Percentiles rank a stretch among this genome's conserved stretches.
phyloP scores from a whole-genome alignment of 768 basidiomycete species.

The Tubosaeta sp. region DNA sequence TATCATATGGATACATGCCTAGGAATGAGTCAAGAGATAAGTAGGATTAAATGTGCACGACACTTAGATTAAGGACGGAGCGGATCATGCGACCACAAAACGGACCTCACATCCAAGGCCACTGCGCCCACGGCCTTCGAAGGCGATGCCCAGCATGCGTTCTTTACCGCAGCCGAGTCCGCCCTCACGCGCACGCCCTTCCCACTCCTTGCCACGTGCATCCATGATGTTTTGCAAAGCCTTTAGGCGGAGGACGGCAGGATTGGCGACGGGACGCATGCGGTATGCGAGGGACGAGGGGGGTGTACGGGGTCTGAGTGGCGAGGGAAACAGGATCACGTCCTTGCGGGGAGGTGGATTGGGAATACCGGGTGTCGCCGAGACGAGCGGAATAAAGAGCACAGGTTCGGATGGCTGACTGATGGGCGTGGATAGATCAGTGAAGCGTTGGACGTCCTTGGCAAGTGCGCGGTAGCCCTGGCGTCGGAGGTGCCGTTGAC shows the following conservation, averaged over 20 bases:
- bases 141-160: constrained; percentile 53
- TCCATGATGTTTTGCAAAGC: constrained; percentile 57
- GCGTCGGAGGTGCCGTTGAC: constrained; percentile 21
- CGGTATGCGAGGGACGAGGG: constrained; percentile 37
- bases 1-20: constrained; percentile 28
- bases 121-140: constrained; percentile 59
- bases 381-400: constrained; percentile 40
- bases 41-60: constrained; percentile 33
- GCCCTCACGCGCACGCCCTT: constrained; percentile 46
- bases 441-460: constrained; percentile 42
- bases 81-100: constrained; percentile 26
- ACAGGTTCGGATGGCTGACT: constrained; percentile 22
- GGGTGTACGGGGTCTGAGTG: constrained; percentile 37
- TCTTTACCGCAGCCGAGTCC: constrained; percentile 53
- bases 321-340: constrained; percentile 38
- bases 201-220: constrained; percentile 42
- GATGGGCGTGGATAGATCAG: constrained; percentile 15
- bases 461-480: constrained; percentile 42
- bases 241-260: constrained; percentile 51
- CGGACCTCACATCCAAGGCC: constrained; percentile 41
- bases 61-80: constrained; percentile 11
- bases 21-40: constrained; percentile 11
- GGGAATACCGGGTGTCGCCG: constrained; percentile 28
- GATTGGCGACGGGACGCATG: constrained; percentile 57
- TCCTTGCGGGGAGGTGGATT: constrained; percentile 30